Base-by-base conservation (phyloP, 2,329 filamentous ascomycete species). In the Calonectria multiphialidica region DNA sequence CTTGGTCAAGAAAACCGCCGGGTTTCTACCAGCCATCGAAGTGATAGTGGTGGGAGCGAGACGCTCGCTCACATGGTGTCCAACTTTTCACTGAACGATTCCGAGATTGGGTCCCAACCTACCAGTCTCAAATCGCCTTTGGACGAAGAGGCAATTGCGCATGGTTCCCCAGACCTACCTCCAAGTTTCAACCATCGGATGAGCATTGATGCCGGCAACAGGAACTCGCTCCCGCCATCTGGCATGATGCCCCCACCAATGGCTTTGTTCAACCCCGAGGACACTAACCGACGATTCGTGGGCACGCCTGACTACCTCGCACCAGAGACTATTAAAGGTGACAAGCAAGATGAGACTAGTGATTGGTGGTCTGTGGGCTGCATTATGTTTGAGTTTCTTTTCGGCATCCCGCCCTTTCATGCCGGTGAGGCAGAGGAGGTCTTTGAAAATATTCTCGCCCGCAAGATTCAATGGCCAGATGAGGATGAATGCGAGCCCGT, bases 311-410 rank as follows among this genome's bases (percentile, higher is more conserved):
- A 99, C 83, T 99, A 99, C 81, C 90, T 99, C 16, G 97, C 97
- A 0, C 97, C 97, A 0, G 97, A 99, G 82, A 99, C 97, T 0
- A 98, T 99, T 81, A 96, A 95, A 76, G 97, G 97, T 62, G 92
- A 95, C 76, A 95, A 96, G 2, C 97, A 99, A 83, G 97, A 99
- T 80, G 96, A 98, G 83, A 97, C 96, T 77, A 98, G 97, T 81
- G 97, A 99, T 91, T 99, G 97, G 97, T 99, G 97, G 97, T 98
- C 97, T 25, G 89, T 99, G n/a, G 97, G 97, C 1, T 99, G 97
- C 82, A 98, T 99, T 78, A 87, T 98, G 83, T 99, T 98, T 79
- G 97, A 99, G 80, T 98, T 98, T 76, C 86, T 99, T 2, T 98
- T 95, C 80, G 97, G 97, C 1, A 93, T 95, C 70, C 97, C 97